Base-by-base conservation (phyloP, 345 rosid genomes). In the Luvunga scandens region DNA sequence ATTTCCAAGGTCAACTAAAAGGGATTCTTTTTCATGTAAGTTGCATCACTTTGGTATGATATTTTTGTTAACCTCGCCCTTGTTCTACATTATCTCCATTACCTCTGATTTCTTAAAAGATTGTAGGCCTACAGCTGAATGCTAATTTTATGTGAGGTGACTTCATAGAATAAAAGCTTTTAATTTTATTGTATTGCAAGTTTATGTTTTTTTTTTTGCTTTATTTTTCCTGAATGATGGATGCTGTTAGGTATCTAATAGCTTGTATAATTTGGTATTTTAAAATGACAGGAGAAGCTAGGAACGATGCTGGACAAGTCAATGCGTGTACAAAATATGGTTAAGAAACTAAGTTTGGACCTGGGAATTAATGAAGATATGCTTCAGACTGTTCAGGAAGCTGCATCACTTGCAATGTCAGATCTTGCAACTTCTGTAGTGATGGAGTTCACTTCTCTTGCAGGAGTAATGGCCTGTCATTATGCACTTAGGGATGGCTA, bases 1-100 rank as follows among this genome's bases (percentile, higher is more conserved):
- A 90, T 79, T 93, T 95, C 81, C 91, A 88, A 77, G 81, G 80
- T 81, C 97, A 95, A 82, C 87, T 95, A 30, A 85, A 88, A 79
- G 98, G 96, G 78, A 95, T 95, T 85, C 93, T 95, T 81, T 95
- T 95, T 77, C 99, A 95, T 77, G 99, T 95, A 86, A 89, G 99
- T 84, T 75, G 28, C 72, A 75, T 83, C 34, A 16, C 48, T 5
- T 66, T 39, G 31, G 21, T 59, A 3, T 34, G 27, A 25, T 59
- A 45, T 34, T 39, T 38, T 73, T 75, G 33, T 55, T 12, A 69
- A 57, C 5, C n/a, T 45, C 16, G 50, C 21, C 33, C 13, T 34
- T 33, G 59, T 9, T 30, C 57, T 7, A 71, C 63, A 56, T 55
- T n/a, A 27, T 48, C n/a, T 5, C 57, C 57, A 19, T 53, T 74